A percentile compares a stretch with the other conserved stretches of the same genome.
phyloP scores from a whole-genome alignment of 106 monocot species.

The Chionographis japonica region DNA sequence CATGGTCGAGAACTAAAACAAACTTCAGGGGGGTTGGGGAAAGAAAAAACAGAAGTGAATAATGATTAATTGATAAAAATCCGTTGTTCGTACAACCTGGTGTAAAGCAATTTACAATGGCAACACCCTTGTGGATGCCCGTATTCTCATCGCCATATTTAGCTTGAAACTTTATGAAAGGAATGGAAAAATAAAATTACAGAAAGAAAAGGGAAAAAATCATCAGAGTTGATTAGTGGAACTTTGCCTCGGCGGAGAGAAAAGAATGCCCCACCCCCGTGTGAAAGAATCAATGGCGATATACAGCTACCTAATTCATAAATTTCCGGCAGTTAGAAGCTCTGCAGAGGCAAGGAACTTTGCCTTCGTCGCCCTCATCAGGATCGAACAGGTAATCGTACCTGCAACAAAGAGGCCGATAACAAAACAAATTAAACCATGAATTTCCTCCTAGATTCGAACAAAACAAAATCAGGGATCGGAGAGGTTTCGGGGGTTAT shows the following conservation, averaged over 20 bases:
- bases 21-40: no score
- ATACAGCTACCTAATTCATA: slow-evolving; percentile 54
- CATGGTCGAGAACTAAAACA: no score
- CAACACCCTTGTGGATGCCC: no score
- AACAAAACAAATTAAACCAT: background rate
- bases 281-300: slow-evolving; percentile 1
- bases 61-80: no score
- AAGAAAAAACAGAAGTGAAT: no score
- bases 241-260: background rate
- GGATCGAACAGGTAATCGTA: slow-evolving; percentile 84
- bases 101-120: no score
- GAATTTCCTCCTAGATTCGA: background rate
- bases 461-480: background rate
- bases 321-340: slow-evolving; percentile 64
- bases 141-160: no score
- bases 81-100: no score
- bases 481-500: slow-evolving; percentile 10
- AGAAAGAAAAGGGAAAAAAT: no score
- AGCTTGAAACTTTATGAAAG: no score
- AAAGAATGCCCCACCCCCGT: slow-evolving; percentile 7
- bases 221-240: no score
- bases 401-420: slow-evolving; percentile 25
- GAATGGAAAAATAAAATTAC: no score
- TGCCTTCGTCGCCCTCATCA: slow-evolving; percentile 73
- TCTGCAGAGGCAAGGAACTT: slow-evolving; percentile 74